Evolutionary conservation across 257 asterid species (phyloP).

Genomic region (Nicotiana tomentosiformis): DNA sequence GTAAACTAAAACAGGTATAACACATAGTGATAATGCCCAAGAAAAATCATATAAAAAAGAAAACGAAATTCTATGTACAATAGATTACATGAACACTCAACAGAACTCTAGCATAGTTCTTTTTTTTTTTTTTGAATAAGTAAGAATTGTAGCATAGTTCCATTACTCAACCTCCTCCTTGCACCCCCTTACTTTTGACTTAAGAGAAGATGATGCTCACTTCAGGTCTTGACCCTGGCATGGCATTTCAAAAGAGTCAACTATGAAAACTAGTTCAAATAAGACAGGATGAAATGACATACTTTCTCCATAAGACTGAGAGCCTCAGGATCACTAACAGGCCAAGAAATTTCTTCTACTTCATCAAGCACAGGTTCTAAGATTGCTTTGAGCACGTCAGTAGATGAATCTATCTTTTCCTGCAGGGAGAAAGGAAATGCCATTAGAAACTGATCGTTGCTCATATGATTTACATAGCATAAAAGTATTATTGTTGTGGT

Average conservation of each 20-base stretch:
- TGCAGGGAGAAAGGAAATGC: constrained; percentile 28
- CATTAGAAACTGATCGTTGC: background rate
- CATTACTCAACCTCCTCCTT: background rate
- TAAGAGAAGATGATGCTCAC: background rate
- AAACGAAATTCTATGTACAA: background rate
- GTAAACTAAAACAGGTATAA: constrained; percentile 12
- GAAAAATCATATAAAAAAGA: background rate
- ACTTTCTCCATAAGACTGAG: constrained; percentile 77
- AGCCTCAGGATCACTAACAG: constrained; percentile 77
- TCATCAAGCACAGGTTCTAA: constrained; percentile 62
- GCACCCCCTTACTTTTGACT: background rate
- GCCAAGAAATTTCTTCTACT: constrained; percentile 79
- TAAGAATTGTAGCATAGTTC: background rate
- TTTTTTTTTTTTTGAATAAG: background rate
- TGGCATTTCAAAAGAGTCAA: background rate
- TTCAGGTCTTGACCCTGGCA: background rate
- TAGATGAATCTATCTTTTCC: constrained; percentile 87
- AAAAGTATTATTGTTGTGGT: background rate
- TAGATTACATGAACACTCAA: background rate
- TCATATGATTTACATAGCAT: background rate
- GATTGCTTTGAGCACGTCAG: constrained; percentile 84
- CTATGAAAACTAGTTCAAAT: background rate
- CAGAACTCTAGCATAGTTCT: background rate
- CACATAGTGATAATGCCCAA: background rate
- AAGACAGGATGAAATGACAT: constrained; percentile 16